Percentiles rank a stretch among this genome's conserved stretches.
phyloP scores from a whole-genome alignment of 2,329 filamentous ascomycete species.

The Coniochaeta sp. region DNA sequence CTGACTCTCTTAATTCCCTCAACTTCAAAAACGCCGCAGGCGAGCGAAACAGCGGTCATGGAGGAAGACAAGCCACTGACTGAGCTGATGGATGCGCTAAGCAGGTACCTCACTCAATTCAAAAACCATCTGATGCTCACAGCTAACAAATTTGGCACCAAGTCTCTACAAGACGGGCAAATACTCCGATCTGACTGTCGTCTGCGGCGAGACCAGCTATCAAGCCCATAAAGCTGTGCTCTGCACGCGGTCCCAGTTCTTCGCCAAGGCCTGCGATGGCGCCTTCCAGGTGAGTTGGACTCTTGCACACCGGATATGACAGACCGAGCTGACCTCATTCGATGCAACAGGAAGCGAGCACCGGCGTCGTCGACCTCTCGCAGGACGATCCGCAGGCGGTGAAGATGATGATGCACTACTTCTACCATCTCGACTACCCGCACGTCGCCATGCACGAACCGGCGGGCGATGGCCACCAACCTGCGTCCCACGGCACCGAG shows the following conservation, averaged over 20 bases:
- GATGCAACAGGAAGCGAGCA: not conserved
- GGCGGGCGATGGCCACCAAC: not conserved
- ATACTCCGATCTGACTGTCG: conserved; percentile 2
- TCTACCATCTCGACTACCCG: conserved; percentile 13
- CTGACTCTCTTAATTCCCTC: not conserved
- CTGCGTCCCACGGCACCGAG: not conserved
- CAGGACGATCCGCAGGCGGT: conserved; percentile 10
- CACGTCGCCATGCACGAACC: not conserved
- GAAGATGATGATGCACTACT: conserved; percentile 10
- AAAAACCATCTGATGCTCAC: not conserved
- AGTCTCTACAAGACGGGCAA: not conserved
- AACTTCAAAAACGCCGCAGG: not conserved
- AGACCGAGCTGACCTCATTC: not conserved
- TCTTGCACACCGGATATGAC: not conserved
- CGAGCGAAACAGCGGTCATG: not conserved
- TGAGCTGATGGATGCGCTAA: not conserved
- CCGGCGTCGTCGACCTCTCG: conserved; percentile 2
- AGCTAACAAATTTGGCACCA: not conserved
- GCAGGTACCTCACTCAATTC: not conserved
- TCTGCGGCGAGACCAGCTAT: not conserved
- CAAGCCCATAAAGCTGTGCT: conserved; percentile 2
- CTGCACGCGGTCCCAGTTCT: conserved; percentile 1
- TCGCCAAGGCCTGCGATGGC: not conserved
- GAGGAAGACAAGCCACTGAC: not conserved
- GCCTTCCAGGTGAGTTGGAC: not conserved